Percentiles rank a stretch among this genome's conserved stretches.
phyloP scores from a whole-genome alignment of 2,329 filamentous ascomycete genomes.

The Alternaria gansuensis region DNA sequence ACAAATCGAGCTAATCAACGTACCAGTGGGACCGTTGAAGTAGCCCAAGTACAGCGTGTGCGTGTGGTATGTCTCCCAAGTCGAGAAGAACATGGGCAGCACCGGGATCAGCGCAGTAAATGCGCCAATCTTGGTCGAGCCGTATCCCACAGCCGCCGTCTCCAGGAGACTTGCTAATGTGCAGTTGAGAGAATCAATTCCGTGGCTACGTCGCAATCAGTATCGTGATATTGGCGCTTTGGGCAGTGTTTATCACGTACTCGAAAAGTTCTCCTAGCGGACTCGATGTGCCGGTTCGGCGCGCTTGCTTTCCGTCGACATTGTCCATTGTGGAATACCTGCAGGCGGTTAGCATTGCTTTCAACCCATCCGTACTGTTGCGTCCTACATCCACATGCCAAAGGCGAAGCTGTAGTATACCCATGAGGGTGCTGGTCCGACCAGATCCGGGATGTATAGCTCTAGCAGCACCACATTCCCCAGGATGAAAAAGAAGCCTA shows the following conservation, averaged over 20 bases:
- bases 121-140: slow-evolving; percentile 81
- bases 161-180: slow-evolving; percentile 90
- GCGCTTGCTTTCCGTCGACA: slow-evolving; percentile 96
- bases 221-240: slow-evolving; percentile 33
- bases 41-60: slow-evolving; percentile 96
- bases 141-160: slow-evolving; percentile 91
- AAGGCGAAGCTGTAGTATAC: slow-evolving; percentile 95
- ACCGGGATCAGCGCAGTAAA: slow-evolving; percentile 93
- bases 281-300: slow-evolving; percentile 92
- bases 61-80: slow-evolving; percentile 99
- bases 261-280: slow-evolving; percentile 96
- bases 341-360: slow-evolving; percentile 24
- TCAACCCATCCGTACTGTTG: not conserved
- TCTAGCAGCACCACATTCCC: slow-evolving; percentile 79
- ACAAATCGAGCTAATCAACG: not conserved
- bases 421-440: slow-evolving; percentile 89
- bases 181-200: slow-evolving; percentile 97
- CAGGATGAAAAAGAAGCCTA: slow-evolving; percentile 95
- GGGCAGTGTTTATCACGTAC: slow-evolving; percentile 54
- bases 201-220: slow-evolving; percentile 67
- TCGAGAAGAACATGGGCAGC: slow-evolving; percentile 98
- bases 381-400: slow-evolving; percentile 85
- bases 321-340: slow-evolving; percentile 97
- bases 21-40: slow-evolving; percentile 89
- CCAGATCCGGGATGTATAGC: slow-evolving; percentile 85